Base-by-base conservation (phyloP, 306 rosid genomes). In the Lathyrus aphaca region DNA sequence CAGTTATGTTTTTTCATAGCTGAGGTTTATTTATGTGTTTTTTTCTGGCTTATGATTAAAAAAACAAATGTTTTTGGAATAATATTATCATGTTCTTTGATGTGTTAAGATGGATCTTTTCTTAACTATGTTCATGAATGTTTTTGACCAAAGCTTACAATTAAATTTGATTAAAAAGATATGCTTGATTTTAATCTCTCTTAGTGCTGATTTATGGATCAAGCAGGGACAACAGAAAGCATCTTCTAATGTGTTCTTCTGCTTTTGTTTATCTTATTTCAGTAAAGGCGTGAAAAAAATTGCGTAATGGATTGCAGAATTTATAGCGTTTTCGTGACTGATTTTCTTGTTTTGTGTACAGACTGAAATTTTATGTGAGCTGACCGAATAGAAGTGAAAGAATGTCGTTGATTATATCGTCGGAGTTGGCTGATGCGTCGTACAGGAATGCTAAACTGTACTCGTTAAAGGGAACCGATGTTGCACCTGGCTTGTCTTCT, bases 361-460 rank as follows among this genome's bases (percentile, higher is more conserved):
- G 84, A 76, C 45, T 51, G 65, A 79, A 74, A 42, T 46, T 74
- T 61, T 68, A 50, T 74, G 60, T 51, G 67, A 48, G 73, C 80
- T 74, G 77, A 81, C 55, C 37, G 58, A 68, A 64, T 42, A 43
- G 55, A 53, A 38, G 53, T 21, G 11, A 48, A 76, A 70, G 72
- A 43, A 92, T 92, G 98, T 89, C 98, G 38, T 65, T 92, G 82
- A 90, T 89, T 43, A 80, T 89, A 74, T 76, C 96, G 6, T 71
- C 85, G 5, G 91, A 88, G 74, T 69, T 80, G 65, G 80, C 90
- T 40, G 75, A 87, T 21, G 35, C 91, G n/a, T 60, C 96, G 0
- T 84, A 81, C 60, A 70, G 87, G 73, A 86, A 82, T 73, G 80
- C 82, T 13, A 88, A 90, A 74, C 86, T 90, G 53, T 85, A 82